A percentile compares a stretch with the other conserved stretches of the same genome.
These are phyloP conservation scores for Pseudogymnoascus sp. DNA, from an alignment of 2,329 filamentous ascomycete species.

Conservation along the genomic window DNA sequence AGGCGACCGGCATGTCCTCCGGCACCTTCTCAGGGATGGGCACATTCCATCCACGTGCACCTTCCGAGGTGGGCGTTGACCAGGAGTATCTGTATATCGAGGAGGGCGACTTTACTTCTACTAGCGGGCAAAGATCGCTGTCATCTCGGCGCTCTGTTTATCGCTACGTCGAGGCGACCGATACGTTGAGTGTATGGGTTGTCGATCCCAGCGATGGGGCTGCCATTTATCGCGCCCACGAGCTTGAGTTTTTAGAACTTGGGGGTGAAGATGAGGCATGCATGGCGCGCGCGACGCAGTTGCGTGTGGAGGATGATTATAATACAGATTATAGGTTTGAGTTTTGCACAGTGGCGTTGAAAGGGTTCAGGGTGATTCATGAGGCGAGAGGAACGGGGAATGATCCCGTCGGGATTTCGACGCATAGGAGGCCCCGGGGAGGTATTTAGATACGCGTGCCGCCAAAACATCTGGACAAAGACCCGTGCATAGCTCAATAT, in stretches of 20 bases:
- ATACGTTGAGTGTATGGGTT: conserved; percentile 66
- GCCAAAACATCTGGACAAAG: no score
- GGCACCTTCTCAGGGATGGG: conserved; percentile 58
- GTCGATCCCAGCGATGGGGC: conserved; percentile 53
- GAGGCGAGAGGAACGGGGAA: conserved; percentile 64
- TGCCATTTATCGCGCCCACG: conserved; percentile 63
- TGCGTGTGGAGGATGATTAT: conserved; percentile 66
- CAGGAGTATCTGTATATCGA: conserved; percentile 61
- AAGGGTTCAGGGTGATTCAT: conserved; percentile 53
- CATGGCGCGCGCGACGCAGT: conserved; percentile 49
- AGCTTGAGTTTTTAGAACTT: conserved; percentile 53
- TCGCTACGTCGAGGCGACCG: conserved; percentile 53
- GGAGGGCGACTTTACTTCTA: conserved; percentile 53
- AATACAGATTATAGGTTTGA: conserved; percentile 60
- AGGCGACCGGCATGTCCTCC: conserved; percentile 48
- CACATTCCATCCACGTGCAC: conserved; percentile 53
- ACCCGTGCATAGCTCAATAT: no score
- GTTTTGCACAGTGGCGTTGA: conserved; percentile 49
- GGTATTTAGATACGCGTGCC: background rate
- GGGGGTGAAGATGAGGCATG: conserved; percentile 16
- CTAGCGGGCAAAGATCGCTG: conserved; percentile 24
- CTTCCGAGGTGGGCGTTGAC: conserved; percentile 39
- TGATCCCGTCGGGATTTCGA: conserved; percentile 32
- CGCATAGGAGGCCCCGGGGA: background rate
- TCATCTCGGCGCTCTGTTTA: conserved; percentile 51